Evolutionary conservation across 2,329 filamentous ascomycete genomes (phyloP).

Genomic region (Hortaea sp.): DNA sequence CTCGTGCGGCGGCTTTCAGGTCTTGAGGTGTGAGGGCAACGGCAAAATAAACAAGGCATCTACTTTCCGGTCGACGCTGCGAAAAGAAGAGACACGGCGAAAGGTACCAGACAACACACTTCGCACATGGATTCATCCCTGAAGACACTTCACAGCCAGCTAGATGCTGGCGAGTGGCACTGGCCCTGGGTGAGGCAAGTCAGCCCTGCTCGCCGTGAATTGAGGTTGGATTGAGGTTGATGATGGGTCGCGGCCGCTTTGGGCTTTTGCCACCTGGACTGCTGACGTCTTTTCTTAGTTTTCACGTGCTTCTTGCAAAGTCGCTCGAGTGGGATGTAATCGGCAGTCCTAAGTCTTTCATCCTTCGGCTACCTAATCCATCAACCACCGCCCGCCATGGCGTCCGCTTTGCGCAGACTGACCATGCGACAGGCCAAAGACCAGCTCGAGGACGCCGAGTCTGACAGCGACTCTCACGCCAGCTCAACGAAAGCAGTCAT

Average conservation of each 20-base stretch:
- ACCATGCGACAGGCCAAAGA: constrained; percentile 3
- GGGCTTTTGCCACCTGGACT: background rate
- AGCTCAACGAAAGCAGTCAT: background rate
- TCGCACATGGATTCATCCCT: too few species aligned
- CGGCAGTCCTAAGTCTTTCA: too few species aligned
- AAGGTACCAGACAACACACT: too few species aligned
- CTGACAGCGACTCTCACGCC: background rate
- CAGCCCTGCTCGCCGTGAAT: background rate
- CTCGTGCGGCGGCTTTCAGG: too few species aligned
- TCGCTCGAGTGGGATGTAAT: background rate
- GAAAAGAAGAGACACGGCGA: too few species aligned
- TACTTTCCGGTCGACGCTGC: too few species aligned
- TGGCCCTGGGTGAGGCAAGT: background rate
- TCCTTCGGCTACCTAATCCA: too few species aligned
- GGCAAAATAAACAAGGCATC: too few species aligned
- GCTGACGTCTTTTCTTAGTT: background rate
- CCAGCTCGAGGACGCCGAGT: background rate
- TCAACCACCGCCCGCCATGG: constrained; percentile 2
- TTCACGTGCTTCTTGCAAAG: background rate
- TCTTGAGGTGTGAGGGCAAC: too few species aligned
- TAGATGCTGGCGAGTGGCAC: background rate
- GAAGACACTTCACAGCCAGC: background rate
- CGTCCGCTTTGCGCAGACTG: constrained; percentile 4
- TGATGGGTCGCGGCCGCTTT: background rate
- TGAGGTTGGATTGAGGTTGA: background rate